A percentile compares a stretch with the other conserved stretches of the same genome.
Conservation (phyloP, 2,329 filamentous ascomycete species). For the Aureobasidium mangrovei region DNA sequence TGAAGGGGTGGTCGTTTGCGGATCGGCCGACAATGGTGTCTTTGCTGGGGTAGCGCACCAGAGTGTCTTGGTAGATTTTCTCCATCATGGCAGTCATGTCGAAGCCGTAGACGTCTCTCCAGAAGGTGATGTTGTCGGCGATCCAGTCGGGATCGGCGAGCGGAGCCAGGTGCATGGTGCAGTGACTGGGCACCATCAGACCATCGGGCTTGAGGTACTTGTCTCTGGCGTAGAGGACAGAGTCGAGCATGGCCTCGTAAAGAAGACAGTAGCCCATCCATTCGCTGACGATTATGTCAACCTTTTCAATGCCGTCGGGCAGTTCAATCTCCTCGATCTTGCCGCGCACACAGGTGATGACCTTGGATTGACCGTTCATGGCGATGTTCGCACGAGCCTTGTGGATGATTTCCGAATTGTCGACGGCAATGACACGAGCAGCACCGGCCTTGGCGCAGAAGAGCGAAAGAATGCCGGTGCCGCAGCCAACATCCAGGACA, state of each 20-base stretch:
- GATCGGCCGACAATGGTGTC: constrained; percentile 47
- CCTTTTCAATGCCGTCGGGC: constrained; percentile 57
- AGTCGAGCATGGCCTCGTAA: constrained; percentile 94
- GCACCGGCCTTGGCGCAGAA: constrained; percentile 90
- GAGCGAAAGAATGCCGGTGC: constrained; percentile 79
- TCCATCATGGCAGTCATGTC: constrained; percentile 86
- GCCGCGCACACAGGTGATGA: constrained; percentile 72
- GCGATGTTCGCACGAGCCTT: constrained; percentile 79
- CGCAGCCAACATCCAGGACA: constrained; percentile 82
- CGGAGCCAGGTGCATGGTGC: constrained; percentile 74
- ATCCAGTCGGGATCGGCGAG: constrained; percentile 70
- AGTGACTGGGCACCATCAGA: constrained; percentile 78
- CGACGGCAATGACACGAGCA: constrained; percentile 77
- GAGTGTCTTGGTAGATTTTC: constrained; percentile 65
- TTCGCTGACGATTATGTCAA: constrained; percentile 92
- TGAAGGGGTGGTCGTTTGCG: constrained; percentile 52
- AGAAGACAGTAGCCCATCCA: constrained; percentile 97
- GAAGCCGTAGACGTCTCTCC: constrained; percentile 90
- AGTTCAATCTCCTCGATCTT: constrained; percentile 77
- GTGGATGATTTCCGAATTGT: constrained; percentile 83
- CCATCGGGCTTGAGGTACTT: constrained; percentile 72
- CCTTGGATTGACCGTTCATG: constrained; percentile 64
- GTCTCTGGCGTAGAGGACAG: constrained; percentile 80
- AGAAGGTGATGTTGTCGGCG: constrained; percentile 70
- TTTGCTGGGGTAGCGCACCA: constrained; percentile 24